These are phyloP conservation scores for Ceratocystis cubensis DNA, from an alignment of 2,329 filamentous ascomycete genomes.

Conservation along the genomic window DNA sequence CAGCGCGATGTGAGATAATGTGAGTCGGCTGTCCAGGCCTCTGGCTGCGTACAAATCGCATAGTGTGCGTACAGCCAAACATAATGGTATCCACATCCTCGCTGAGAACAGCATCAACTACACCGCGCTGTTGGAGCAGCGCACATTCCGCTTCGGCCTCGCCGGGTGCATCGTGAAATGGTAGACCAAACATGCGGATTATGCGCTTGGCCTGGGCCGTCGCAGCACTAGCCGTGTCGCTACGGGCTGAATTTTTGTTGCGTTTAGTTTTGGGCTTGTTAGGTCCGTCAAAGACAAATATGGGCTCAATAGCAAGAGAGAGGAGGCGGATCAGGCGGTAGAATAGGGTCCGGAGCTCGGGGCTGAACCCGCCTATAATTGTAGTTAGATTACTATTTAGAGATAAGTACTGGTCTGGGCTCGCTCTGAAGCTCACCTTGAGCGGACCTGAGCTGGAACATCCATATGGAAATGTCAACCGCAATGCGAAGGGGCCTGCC, in stretches of 20 bases:
- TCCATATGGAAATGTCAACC: conserved; percentile 93
- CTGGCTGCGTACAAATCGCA: conserved; percentile 44
- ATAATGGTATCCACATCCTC: conserved; percentile 96
- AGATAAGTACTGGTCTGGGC: too few relatives aligned
- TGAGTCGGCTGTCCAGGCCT: conserved; percentile 51
- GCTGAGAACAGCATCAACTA: conserved; percentile 87
- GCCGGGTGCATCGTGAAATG: conserved; percentile 73
- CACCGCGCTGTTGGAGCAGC: conserved; percentile 62
- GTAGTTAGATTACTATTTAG: not conserved
- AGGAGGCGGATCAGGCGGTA: conserved; percentile 74
- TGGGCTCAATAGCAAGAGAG: conserved; percentile 63
- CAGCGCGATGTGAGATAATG: conserved; percentile 55
- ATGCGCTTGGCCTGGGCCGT: conserved; percentile 70
- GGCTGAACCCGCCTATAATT: conserved; percentile 62
- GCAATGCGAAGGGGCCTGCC: conserved; percentile 70
- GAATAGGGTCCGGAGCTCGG: conserved; percentile 81
- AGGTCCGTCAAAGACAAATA: conserved; percentile 84
- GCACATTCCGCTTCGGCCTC: conserved; percentile 97
- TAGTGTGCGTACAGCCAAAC: conserved; percentile 73
- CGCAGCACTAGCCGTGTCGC: conserved; percentile 50
- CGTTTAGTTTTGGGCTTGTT: conserved; percentile 80
- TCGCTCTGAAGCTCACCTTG: conserved; percentile 39
- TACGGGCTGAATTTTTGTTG: conserved; percentile 56
- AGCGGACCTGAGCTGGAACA: conserved; percentile 81
- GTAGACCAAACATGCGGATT: conserved; percentile 73